Evolutionary conservation across 495 filamentous ascomycete species (phyloP), one percentile per base, ranked within the genome.

Genomic region (Mycothermus thermophilus): DNA sequence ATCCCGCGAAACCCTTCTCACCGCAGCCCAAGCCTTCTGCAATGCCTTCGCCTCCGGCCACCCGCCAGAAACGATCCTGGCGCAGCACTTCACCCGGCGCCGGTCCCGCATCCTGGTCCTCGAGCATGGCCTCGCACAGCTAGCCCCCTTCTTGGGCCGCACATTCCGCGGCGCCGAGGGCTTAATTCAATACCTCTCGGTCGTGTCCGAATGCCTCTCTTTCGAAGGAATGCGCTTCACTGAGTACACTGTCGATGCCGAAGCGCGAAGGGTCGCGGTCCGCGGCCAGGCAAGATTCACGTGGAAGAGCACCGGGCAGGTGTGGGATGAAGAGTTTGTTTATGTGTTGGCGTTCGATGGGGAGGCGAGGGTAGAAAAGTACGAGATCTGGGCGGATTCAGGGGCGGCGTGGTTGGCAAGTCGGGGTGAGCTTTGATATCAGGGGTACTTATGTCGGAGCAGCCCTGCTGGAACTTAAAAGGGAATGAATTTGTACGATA

Each of bases 341-440:
- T 79, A 78, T 50, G 54, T 66, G 21, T 43, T 79, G 22, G 53
- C 34, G 27, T 57, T 77, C 38, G 66, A 63, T 14, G 49, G 48
- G 8, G 32, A 37, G 32, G 30, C 55, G 11, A 69, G 62, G 46
- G 56, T 77, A 8, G 41, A 39, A 15, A 60, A 56, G 37, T 79
- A 74, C 54, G 58, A 66, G 39, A 58, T 78, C 23, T 79, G 75
- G 75, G 75, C 71, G 18, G 75, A 79, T 61, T 69, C 71, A 3
- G 75, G 74, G 8, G 74, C 74, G 18, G 71, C 69, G 14, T 75
- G 72, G 60, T 53, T 78, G 37, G 74, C 74, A 13, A 54, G 60
- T 25, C 37, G 45, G 22, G 74, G 72, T 32, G 35, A 50, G 40
- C 54, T 74, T 19, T 30, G 43, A 38, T 40, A 18, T 41, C 43